These are phyloP conservation scores for Clonostachys byssicola DNA, from an alignment of 2,329 filamentous ascomycete species.

Conservation along the genomic window DNA sequence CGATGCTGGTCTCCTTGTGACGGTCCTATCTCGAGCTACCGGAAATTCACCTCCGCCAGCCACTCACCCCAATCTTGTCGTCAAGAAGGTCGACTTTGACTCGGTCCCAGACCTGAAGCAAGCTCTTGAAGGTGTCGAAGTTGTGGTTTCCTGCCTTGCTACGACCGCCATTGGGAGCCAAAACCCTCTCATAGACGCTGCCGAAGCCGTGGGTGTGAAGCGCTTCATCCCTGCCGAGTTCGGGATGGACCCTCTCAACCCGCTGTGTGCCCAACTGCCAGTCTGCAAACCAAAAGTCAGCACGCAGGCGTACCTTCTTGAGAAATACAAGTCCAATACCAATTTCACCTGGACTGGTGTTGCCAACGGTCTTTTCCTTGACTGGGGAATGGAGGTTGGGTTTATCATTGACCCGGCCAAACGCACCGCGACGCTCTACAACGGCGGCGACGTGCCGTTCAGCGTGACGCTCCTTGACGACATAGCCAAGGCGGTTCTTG, in stretches of 20 bases:
- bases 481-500: conserved; percentile 41
- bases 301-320: conserved; percentile 29
- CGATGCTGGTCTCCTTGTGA: background rate
- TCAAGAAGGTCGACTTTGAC: background rate
- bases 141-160: conserved; percentile 34
- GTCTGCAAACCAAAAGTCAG: conserved; percentile 45
- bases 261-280: conserved; percentile 34
- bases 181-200: conserved; percentile 48
- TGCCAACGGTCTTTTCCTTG: conserved; percentile 51
- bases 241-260: conserved; percentile 24
- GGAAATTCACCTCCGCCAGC: background rate
- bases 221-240: conserved; percentile 60
- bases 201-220: conserved; percentile 53
- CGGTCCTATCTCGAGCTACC: background rate
- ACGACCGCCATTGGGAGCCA: conserved; percentile 34
- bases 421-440: conserved; percentile 34
- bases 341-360: conserved; percentile 50
- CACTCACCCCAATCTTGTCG: background rate
- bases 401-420: conserved; percentile 38
- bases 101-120: background rate
- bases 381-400: conserved; percentile 41
- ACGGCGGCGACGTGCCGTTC: conserved; percentile 44
- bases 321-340: conserved; percentile 26
- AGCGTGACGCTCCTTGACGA: conserved; percentile 39
- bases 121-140: conserved; percentile 52